phyloP scores from a whole-genome alignment of 1,284 basidiomycete genomes.

The Tilletia indica region DNA sequence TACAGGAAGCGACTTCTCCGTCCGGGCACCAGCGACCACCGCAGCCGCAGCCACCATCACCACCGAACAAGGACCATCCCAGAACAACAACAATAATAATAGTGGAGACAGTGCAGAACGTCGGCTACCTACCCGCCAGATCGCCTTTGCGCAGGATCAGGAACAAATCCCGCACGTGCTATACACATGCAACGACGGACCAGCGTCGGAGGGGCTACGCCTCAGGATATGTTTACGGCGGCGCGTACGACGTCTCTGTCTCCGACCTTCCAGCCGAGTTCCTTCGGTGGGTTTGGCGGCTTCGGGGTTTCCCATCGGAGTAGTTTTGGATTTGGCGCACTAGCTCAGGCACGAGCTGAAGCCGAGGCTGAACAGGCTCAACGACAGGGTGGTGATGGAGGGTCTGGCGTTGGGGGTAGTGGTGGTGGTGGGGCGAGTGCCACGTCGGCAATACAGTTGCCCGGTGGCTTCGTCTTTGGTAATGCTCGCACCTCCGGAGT shows the following conservation, averaged over 20 bases:
- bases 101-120: background rate
- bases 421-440: background rate
- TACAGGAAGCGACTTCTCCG: constrained; percentile 12
- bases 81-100: too few relatives aligned
- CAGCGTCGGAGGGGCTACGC: background rate
- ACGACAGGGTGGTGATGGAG: too few relatives aligned
- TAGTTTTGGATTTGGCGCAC: constrained; percentile 35
- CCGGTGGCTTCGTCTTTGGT: background rate
- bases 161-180: background rate
- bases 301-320: constrained; percentile 16
- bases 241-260: background rate
- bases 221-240: constrained; percentile 1
- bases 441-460: background rate
- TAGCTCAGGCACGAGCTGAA: constrained; percentile 35
- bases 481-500: background rate
- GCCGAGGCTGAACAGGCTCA: background rate
- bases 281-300: background rate
- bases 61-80: background rate
- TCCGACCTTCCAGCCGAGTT: constrained; percentile 13
- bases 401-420: background rate
- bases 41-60: background rate
- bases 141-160: background rate
- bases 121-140: background rate
- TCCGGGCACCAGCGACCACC: background rate
- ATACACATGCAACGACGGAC: constrained; percentile 5